Base-by-base conservation (phyloP, 805 yeast genomes). In the Starmerella scarabaei region DNA sequence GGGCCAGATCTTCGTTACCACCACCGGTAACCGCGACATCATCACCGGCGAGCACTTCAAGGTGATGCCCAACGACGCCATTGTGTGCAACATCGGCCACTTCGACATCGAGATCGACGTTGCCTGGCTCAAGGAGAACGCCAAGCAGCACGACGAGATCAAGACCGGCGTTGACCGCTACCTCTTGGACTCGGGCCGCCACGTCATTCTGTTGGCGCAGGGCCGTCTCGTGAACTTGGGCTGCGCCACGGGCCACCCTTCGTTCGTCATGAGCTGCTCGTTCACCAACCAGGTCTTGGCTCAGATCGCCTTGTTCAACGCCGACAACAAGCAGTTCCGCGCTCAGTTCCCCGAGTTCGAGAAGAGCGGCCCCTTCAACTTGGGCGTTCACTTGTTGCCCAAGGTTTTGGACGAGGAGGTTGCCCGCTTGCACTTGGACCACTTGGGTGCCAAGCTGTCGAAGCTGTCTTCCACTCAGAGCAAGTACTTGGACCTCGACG, bases 241-340 rank as follows among this genome's bases (percentile, higher is more conserved):
- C 60, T 91, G 97, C 73, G 98, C 97, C 64, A 88, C 97, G 60
- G 98, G 98, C 64, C 98, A 88, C 76, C 81, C 97, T 38, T 84
- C 96, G 31, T 88, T 88, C 64, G 98, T 88, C 62, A 88, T 88
- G 98, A 85, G 96, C 50, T 91, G 97, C 72, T 91, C 97, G 41
- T 88, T 88, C 93, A 83, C 96, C 58, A 88, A 88, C 82, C 98
- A 88, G 74, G 97, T 88, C 52, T 75, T 88, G 64, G 98, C 98
- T 57, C 98, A 88, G 73, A 88, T 86, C 61, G 97, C 96, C 59
- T 72, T 86, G 64, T 88, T 72, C 93, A 88, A 85, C 68, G 77
- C 93, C 59, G 60, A 78, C 50, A 85, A 88, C 70, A 68, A 64
- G 46, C 75, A 62, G 50, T 88, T 91, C 83, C 80, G 81, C 68